phyloP scores from a whole-genome alignment of 2,329 filamentous ascomycete species.

The Diplocarpon mali region DNA sequence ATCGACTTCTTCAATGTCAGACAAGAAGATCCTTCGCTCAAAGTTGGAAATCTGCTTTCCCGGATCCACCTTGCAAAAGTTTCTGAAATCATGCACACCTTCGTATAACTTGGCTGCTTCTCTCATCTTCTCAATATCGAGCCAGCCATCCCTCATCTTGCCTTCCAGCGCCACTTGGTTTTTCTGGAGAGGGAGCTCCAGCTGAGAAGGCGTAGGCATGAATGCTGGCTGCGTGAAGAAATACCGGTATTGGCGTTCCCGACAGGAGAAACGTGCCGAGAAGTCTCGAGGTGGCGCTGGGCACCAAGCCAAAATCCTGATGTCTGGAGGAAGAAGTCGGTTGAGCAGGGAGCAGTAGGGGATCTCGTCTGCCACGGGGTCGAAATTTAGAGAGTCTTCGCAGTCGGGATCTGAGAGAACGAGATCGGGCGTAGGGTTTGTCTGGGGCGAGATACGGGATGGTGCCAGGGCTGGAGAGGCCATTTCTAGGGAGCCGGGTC shows the following conservation, averaged over 20 bases:
- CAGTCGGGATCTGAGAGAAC: slow-evolving; percentile 19
- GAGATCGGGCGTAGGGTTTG: slow-evolving; percentile 1
- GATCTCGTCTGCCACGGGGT: slow-evolving; percentile 70
- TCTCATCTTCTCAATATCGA: slow-evolving; percentile 82
- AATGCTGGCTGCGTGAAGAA: slow-evolving; percentile 96
- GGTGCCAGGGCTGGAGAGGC: slow-evolving; percentile 20
- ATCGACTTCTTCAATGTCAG: slow-evolving; percentile 63
- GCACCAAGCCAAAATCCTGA: slow-evolving; percentile 88
- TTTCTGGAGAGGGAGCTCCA: slow-evolving; percentile 32
- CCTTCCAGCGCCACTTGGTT: slow-evolving; percentile 23
- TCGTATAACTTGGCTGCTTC: slow-evolving; percentile 68
- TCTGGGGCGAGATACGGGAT: slow-evolving; percentile 14
- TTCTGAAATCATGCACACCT: slow-evolving; percentile 87
- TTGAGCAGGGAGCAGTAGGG: slow-evolving; percentile 78
- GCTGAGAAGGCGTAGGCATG: slow-evolving; percentile 47
- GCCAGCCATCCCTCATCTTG: slow-evolving; percentile 54
- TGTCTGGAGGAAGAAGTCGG: slow-evolving; percentile 76
- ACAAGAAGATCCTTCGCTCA: slow-evolving; percentile 64
- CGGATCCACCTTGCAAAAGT: slow-evolving; percentile 90
- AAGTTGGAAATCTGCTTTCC: slow-evolving; percentile 85
- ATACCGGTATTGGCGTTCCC: slow-evolving; percentile 85
- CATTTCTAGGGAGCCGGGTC: slow-evolving; percentile 20
- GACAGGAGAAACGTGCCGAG: slow-evolving; percentile 85
- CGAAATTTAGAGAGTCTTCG: slow-evolving; percentile 36
- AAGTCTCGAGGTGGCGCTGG: slow-evolving; percentile 69